Evolutionary conservation across 192 early-diverging fungal genomes (phyloP).

Genomic region (Podila minutissima): DNA sequence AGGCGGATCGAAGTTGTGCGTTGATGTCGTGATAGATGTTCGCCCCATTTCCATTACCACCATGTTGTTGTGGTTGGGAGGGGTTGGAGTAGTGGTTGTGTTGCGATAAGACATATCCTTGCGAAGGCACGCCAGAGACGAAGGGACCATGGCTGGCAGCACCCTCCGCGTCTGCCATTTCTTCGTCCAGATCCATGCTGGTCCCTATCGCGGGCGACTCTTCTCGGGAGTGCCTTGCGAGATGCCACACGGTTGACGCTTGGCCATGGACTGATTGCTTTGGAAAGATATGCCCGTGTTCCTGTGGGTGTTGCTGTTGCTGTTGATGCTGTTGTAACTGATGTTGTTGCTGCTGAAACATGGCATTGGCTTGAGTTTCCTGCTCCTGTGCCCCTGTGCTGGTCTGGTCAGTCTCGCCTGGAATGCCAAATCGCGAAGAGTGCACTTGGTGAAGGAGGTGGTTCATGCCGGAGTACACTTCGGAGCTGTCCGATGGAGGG

Average conservation of each 20-base stretch:
- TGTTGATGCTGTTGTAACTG: slow-evolving; percentile 6
- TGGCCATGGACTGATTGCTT: neutral
- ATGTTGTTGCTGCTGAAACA: neutral
- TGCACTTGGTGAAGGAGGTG: slow-evolving; percentile 33
- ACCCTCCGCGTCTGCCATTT: slow-evolving; percentile 23
- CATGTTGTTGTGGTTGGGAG: neutral
- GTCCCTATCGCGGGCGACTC: slow-evolving; percentile 38
- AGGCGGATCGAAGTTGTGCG: slow-evolving; percentile 42
- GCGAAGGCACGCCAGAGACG: neutral
- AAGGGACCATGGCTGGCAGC: neutral
- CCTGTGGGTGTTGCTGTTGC: slow-evolving; percentile 1
- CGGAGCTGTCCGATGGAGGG: neutral
- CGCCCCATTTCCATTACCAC: neutral
- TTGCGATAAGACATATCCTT: slow-evolving; percentile 3
- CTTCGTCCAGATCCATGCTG: slow-evolving; percentile 51
- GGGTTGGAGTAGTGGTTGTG: neutral
- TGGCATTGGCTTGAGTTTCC: no score
- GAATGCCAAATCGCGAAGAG: slow-evolving; percentile 36
- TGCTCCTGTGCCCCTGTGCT: neutral
- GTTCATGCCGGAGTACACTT: slow-evolving; percentile 32
- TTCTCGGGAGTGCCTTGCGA: slow-evolving; percentile 28
- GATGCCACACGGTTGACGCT: slow-evolving; percentile 12
- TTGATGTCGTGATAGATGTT: slow-evolving; percentile 37
- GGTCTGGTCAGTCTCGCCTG: neutral
- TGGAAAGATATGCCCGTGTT: neutral